Base-by-base conservation (phyloP, 306 rosid species). In the Cucumis melo region DNA sequence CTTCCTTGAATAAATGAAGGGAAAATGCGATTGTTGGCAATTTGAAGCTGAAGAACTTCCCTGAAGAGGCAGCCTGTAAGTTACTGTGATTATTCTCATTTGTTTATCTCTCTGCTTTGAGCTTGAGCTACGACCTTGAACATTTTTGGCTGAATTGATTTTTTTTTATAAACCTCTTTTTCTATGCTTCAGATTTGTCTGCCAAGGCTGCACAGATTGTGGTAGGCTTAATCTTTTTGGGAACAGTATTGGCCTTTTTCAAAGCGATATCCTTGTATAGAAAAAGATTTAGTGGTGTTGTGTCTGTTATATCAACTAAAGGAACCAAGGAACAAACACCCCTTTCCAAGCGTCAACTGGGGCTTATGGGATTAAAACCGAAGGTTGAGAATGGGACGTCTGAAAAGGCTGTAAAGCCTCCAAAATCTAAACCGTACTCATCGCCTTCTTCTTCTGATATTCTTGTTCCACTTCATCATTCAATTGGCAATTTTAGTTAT, bases 381-480 rank as follows among this genome's bases (percentile, higher is more conserved):
- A 91, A 87, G 84, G 87, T 76, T 78, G 91, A 86, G 61, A 74
- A 70, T 57, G 81, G 78, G 50, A 77, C 75, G 58, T 77, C 89
- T 10, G 91, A 90, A 16, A 83, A 92, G 8, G 39, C 75, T 2
- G 89, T 87, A 72, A 94, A 90, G 55, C 98, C 96, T 50, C 98
- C 96, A 19, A 94, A 90, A 79, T 83, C 91, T 73, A 91, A 88
- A 79, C 83, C 82, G 0, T 83, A 82, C 15, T 16, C 57, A 13
- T 59, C 71, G 29, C 83, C 87, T 42, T 82, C 86, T 23, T 76
- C 88, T 79, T 86, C 96, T 10, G 92, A 91, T 73, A 80, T 86
- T 81, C 98, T 94, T 72, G 95, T 94, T 83, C 97, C 98, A 32
- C 95, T 91, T 83, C 98, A 91, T 83, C 97, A 82, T 83, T 81